Percentiles rank a stretch among this genome's conserved stretches.
Conservation (phyloP, 768 basidiomycete species). For the Mycena metata region DNA sequence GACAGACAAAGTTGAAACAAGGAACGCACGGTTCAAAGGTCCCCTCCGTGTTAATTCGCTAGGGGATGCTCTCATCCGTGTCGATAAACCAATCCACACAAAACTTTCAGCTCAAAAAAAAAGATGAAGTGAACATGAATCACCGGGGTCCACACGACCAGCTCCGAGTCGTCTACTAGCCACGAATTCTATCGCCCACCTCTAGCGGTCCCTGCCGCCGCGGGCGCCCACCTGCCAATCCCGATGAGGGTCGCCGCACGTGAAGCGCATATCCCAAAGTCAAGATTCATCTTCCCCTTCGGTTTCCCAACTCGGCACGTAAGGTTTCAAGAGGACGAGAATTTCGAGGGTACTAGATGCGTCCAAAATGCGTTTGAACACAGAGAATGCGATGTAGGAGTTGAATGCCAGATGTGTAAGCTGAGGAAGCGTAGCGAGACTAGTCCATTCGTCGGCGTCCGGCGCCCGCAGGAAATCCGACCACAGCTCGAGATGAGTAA, state of each 20-base stretch:
- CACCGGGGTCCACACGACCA: not conserved
- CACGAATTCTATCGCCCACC: not conserved
- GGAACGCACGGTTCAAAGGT: no score
- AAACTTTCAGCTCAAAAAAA: not conserved
- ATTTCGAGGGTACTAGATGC: not conserved
- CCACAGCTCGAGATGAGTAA: not conserved
- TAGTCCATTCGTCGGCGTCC: not conserved
- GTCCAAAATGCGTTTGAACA: not conserved
- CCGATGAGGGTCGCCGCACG: not conserved
- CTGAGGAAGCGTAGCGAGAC: not conserved
- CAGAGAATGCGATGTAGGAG: not conserved
- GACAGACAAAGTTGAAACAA: no score
- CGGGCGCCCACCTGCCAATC: conserved; percentile 2
- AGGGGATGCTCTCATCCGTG: not conserved
- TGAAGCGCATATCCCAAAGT: not conserved
- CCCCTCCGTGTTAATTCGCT: no score
- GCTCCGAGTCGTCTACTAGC: not conserved
- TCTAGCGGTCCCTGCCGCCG: not conserved
- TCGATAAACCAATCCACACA: not conserved
- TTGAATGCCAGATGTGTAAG: not conserved
- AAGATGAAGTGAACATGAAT: not conserved
- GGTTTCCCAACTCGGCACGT: not conserved
- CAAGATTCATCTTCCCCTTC: not conserved
- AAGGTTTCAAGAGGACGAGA: not conserved
- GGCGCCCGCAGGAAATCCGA: not conserved